Conservation (phyloP, 2,329 filamentous ascomycete genomes). For the Zasmidium citrigriseum region DNA sequence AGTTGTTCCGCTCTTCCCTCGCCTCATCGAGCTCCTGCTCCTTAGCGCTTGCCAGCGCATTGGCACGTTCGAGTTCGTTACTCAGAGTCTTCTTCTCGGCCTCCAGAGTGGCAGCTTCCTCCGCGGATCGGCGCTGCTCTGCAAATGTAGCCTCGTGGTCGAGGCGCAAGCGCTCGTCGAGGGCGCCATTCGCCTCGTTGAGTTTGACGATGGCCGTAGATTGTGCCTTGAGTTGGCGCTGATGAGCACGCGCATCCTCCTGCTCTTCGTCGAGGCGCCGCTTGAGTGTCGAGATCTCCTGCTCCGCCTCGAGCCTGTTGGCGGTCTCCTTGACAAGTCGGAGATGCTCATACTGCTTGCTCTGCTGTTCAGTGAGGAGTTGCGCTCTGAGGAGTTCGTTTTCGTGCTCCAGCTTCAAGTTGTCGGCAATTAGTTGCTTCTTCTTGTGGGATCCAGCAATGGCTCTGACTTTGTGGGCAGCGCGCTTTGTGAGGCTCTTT, state of each 20-base stretch:
- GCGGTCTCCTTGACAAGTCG: too few species aligned
- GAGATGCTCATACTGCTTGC: too few species aligned
- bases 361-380: neutral
- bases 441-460: neutral
- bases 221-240: too few species aligned
- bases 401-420: neutral
- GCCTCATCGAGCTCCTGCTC: neutral
- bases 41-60: neutral
- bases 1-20: neutral
- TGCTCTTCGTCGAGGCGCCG: neutral
- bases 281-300: neutral
- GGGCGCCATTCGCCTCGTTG: neutral
- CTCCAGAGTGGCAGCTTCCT: neutral
- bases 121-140: too few species aligned
- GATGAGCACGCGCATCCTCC: too few species aligned
- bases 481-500: neutral
- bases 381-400: neutral
- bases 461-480: neutral
- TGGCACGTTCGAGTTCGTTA: neutral
- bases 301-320: neutral
- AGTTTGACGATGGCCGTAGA: neutral
- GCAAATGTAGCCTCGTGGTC: neutral
- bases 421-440: neutral
- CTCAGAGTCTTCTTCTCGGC: neutral
- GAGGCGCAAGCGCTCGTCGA: neutral